Evolutionary conservation across 345 rosid species (phyloP), one percentile per base, ranked within the genome.

Genomic region (Aquilaria sinensis): DNA sequence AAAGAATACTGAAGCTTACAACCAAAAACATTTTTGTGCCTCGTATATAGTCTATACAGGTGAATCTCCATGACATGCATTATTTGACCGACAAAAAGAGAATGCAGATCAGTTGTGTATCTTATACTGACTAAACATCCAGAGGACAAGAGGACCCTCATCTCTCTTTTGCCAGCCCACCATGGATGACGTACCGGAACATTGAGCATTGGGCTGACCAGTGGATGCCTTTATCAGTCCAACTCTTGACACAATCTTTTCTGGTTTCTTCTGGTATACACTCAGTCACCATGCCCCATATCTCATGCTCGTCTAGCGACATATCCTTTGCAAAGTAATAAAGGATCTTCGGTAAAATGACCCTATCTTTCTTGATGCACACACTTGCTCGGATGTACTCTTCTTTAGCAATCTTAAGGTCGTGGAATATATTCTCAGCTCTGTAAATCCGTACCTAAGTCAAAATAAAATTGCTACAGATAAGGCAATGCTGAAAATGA

Each of bases 121-220:
- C 41, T 34, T 3, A 6, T 34, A 6, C 41, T 34, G 41, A 3
- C 5, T 34, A 1, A 34, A 34, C 41, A 3, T 34, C 41, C 3
- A 34, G 23, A 16, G 6, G 5, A 3, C 41, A 3, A 34, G 41
- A 34, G 3, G 41, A 34, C 6, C 41, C 41, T 34, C 41, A 34
- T 66, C 64, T 63, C 58, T 71, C 82, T 66, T 76, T 60, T 12
- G 78, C 77, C 16, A 80, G 56, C 47, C 85, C 81, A 50, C 79
- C 81, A 52, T 84, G 84, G 34, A 91, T 75, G 48, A 83, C 72
- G 64, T 78, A 91, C 72, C 89, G 88, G 70, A 91, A 91, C n/a
- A 71, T 70, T 50, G 86, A 76, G 58, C 81, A 81, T 59, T 78
- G 86, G 1, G 91, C 83, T 54, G 84, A 63, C 97, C 97, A 88